Evolutionary conservation across 371 early-diverging fungal genomes (phyloP).

Genomic region (Mortierella sp.): DNA sequence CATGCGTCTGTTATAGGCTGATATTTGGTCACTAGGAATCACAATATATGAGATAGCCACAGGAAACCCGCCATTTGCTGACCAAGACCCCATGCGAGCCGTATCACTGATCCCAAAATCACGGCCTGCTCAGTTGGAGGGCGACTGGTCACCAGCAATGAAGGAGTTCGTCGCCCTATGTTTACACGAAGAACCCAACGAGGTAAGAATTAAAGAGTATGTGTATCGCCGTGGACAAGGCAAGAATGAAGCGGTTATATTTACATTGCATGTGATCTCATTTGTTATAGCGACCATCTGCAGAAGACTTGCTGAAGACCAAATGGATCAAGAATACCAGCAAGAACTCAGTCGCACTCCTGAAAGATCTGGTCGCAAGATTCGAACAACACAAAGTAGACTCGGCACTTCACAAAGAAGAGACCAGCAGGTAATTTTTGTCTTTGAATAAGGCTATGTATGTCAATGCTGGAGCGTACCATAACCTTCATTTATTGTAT

Average conservation of each 20-base stretch:
- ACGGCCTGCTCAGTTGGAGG: constrained; percentile 80
- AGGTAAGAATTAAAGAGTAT: constrained; percentile 58
- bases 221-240: no score
- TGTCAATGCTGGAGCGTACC: not conserved
- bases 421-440: constrained; percentile 52
- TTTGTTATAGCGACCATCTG: constrained; percentile 64
- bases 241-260: not conserved
- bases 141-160: constrained; percentile 78
- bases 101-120: constrained; percentile 87
- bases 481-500: not conserved
- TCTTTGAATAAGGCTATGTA: not conserved
- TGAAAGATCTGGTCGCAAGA: constrained; percentile 64
- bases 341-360: constrained; percentile 60
- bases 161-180: constrained; percentile 93
- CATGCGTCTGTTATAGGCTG: constrained; percentile 63
- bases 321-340: constrained; percentile 67
- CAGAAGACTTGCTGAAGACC: constrained; percentile 69
- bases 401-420: constrained; percentile 50
- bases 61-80: constrained; percentile 95
- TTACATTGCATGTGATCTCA: not conserved
- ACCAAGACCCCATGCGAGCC: constrained; percentile 93
- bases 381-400: constrained; percentile 67
- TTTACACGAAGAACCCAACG: constrained; percentile 87
- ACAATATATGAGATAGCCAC: constrained; percentile 96
- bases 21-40: constrained; percentile 96